Conservation (phyloP, 768 basidiomycete species). For the Holtermannia corniformis region DNA sequence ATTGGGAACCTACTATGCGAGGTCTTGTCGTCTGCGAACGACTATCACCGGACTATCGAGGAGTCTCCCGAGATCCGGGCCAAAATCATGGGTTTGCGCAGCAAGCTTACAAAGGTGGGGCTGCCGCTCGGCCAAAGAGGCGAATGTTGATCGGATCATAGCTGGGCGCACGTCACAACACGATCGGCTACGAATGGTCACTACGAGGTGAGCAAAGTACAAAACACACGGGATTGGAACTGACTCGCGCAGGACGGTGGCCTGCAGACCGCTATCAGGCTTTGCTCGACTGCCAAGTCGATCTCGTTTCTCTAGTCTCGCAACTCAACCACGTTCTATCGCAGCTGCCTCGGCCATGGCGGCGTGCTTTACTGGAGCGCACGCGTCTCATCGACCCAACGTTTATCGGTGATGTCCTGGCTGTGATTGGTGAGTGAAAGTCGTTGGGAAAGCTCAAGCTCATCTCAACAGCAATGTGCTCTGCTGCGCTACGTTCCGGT, state of each 20-base stretch:
- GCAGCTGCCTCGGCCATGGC: conserved; percentile 67
- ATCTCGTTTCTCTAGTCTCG: conserved; percentile 59
- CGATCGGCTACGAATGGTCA: conserved; percentile 51
- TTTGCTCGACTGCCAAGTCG: conserved; percentile 43
- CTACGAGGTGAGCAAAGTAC: conserved; percentile 50
- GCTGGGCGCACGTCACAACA: conserved; percentile 12
- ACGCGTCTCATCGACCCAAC: conserved; percentile 66
- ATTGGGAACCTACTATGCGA: conserved; percentile 66
- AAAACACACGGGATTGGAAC: not conserved
- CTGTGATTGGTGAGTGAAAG: conserved; percentile 64
- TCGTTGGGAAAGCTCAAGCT: not conserved
- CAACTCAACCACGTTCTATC: conserved; percentile 65
- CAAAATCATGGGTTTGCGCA: conserved; percentile 62
- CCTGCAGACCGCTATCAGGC: conserved; percentile 61
- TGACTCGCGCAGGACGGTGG: conserved; percentile 45
- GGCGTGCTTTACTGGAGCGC: conserved; percentile 61
- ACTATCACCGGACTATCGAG: conserved; percentile 44
- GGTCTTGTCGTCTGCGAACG: conserved; percentile 61
- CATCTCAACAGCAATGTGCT: conserved; percentile 55
- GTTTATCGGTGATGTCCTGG: conserved; percentile 75
- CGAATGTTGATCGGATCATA: conserved; percentile 54
- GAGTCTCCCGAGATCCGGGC: conserved; percentile 53
- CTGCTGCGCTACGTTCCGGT: conserved; percentile 63
- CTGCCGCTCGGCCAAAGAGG: conserved; percentile 43
- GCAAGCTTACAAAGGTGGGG: conserved; percentile 59